A percentile compares a stretch with the other conserved stretches of the same genome.
Evolutionary conservation across 805 yeast species (phyloP).

Genomic region (Osmozyma mogii): DNA sequence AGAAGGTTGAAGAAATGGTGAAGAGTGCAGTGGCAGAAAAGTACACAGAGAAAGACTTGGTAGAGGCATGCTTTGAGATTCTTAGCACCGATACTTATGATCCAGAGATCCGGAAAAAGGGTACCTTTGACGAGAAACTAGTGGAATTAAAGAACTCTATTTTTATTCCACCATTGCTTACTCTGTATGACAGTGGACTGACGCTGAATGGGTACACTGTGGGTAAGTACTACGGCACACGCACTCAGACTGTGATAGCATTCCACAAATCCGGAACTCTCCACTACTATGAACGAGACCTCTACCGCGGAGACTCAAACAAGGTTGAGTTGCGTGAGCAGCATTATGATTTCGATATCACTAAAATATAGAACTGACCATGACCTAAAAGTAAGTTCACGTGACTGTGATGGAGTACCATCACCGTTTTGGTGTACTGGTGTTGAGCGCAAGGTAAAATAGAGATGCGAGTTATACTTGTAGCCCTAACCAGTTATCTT

Average conservation of each 20-base stretch:
- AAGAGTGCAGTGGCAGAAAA: conserved; percentile 9
- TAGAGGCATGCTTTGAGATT: conserved; percentile 45
- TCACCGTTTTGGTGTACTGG: no score
- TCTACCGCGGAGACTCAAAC: conserved; percentile 34
- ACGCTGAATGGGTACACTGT: conserved; percentile 7
- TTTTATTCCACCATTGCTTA: conserved; percentile 59
- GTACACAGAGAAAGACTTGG: conserved; percentile 32
- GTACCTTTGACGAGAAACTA: conserved; percentile 17
- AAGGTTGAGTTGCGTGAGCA: background rate
- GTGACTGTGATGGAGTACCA: no score
- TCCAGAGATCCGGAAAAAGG: conserved; percentile 14
- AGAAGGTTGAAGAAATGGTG: conserved; percentile 16
- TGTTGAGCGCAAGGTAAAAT: no score
- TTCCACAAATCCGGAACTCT: conserved; percentile 44
- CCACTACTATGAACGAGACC: conserved; percentile 53
- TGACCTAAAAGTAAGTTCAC: no score
- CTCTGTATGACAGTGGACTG: background rate
- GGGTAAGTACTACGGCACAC: conserved; percentile 71
- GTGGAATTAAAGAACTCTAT: conserved; percentile 48
- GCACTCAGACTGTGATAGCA: conserved; percentile 76
- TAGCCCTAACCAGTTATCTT: no score
- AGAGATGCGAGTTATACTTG: no score
- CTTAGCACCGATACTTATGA: conserved; percentile 40
- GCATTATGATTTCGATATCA: background rate
- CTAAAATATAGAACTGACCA: no score